These are phyloP conservation scores for Ophiostoma himal-ulmi DNA, from an alignment of 2,329 filamentous ascomycete genomes.

Conservation along the genomic window DNA sequence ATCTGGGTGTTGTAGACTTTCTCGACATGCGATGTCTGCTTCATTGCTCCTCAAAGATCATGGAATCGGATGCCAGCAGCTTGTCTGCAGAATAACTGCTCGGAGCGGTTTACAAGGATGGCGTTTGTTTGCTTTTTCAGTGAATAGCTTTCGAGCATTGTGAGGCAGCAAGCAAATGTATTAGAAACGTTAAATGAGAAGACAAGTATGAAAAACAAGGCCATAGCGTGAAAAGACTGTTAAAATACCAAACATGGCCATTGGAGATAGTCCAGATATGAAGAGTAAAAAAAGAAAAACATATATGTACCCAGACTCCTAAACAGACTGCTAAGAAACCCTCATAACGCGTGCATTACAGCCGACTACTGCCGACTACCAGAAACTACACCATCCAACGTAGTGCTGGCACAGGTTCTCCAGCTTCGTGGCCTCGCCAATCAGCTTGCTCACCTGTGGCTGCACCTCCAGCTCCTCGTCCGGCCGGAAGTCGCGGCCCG, in stretches of 20 bases:
- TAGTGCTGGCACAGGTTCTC: slow-evolving; percentile 99
- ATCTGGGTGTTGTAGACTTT: no score
- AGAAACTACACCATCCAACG: slow-evolving; percentile 98
- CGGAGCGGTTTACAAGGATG: no score
- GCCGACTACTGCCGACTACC: slow-evolving; percentile 46
- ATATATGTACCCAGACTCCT: neutral
- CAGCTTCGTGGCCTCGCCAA: slow-evolving; percentile 90
- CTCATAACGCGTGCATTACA: neutral
- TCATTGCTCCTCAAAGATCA: no score
- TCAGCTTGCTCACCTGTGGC: slow-evolving; percentile 87
- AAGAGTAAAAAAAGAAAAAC: neutral
- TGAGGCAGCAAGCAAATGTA: no score
- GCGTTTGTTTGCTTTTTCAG: no score
- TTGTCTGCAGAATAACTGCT: no score
- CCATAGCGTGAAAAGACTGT: neutral
- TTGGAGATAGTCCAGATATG: neutral
- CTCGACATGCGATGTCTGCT: no score
- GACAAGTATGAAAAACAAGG: neutral
- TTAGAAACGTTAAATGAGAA: no score
- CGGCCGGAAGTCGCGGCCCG: slow-evolving; percentile 83
- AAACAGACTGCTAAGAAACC: neutral
- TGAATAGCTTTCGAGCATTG: no score
- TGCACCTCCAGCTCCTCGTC: slow-evolving; percentile 78
- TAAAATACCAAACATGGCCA: neutral
- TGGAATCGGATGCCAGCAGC: no score